Evolutionary conservation across 2,329 filamentous ascomycete genomes (phyloP).

Genomic region (Xylaria sp.): DNA sequence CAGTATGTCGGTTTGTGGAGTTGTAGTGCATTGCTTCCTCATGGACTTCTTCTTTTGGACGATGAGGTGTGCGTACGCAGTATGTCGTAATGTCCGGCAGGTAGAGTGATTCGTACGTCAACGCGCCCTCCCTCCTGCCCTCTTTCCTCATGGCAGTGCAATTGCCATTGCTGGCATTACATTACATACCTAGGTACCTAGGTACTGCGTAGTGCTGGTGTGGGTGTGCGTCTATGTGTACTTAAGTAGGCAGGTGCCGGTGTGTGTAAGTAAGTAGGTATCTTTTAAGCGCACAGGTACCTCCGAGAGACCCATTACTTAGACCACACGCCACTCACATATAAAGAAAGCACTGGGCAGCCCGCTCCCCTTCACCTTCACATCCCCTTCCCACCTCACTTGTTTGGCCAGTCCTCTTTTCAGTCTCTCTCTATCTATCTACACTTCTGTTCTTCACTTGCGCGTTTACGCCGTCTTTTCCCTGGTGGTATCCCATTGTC

Average conservation of each 20-base stretch:
- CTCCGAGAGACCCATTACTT: background rate
- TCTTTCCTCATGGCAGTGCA: background rate
- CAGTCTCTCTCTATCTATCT: constrained; percentile 11
- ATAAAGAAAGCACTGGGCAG: constrained; percentile 16
- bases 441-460: background rate
- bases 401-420: constrained; percentile 17
- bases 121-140: too few species aligned
- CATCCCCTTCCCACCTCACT: constrained; percentile 20
- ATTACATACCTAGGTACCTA: too few species aligned
- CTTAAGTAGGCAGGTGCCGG: too few species aligned
- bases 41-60: background rate
- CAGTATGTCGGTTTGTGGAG: constrained; percentile 5
- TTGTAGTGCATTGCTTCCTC: constrained; percentile 1
- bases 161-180: background rate
- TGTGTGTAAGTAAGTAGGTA: background rate
- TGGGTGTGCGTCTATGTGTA: background rate
- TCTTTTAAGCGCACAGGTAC: background rate
- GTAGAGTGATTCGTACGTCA: constrained; percentile 7
- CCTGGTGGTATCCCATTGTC: constrained; percentile 23
- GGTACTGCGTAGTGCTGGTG: background rate
- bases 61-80: background rate
- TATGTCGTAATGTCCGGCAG: background rate
- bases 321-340: background rate
- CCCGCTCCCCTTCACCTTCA: constrained; percentile 10
- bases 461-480: constrained; percentile 23